Evolutionary conservation across 345 rosid species (phyloP).

Genomic region (Camelina neglecta): DNA sequence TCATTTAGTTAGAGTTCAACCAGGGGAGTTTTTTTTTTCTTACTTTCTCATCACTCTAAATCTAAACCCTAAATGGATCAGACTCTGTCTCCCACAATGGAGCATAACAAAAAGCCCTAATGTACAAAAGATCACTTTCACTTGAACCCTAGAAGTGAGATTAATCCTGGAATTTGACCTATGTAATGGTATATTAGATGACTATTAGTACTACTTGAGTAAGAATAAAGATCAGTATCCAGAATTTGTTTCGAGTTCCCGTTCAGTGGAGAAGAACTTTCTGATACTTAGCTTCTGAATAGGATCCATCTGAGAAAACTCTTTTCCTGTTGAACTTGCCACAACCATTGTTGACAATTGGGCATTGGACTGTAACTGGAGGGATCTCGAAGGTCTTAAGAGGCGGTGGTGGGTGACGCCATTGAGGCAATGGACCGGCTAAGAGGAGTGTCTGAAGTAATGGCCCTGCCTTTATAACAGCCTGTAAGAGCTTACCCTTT

Average conservation of each 20-base stretch:
- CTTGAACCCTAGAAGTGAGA: constrained; percentile 36
- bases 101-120: constrained; percentile 34
- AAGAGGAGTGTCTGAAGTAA: constrained; percentile 86
- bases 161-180: constrained; percentile 15
- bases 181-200: constrained; percentile 41
- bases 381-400: constrained; percentile 93
- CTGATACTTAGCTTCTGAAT: constrained; percentile 66
- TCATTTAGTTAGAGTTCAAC: constrained; percentile 34
- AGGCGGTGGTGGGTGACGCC: constrained; percentile 98
- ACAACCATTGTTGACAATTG: constrained; percentile 54
- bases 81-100: constrained; percentile 27
- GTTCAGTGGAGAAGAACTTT: constrained; percentile 70
- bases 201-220: constrained; percentile 39
- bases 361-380: constrained; percentile 67
- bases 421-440: constrained; percentile 96
- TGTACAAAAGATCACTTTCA: constrained; percentile 53
- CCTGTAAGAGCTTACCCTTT: constrained; percentile 94
- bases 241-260: constrained; percentile 1
- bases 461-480: constrained; percentile 98
- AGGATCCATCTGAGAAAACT: constrained; percentile 58
- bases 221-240: constrained; percentile 28
- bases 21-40: constrained; percentile 38
- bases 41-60: constrained; percentile 29
- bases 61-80: constrained; percentile 41
- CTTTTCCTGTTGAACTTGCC: constrained; percentile 69